Base-by-base conservation (phyloP, 805 yeast genomes). In the Nakazawaea ambrosiae region DNA sequence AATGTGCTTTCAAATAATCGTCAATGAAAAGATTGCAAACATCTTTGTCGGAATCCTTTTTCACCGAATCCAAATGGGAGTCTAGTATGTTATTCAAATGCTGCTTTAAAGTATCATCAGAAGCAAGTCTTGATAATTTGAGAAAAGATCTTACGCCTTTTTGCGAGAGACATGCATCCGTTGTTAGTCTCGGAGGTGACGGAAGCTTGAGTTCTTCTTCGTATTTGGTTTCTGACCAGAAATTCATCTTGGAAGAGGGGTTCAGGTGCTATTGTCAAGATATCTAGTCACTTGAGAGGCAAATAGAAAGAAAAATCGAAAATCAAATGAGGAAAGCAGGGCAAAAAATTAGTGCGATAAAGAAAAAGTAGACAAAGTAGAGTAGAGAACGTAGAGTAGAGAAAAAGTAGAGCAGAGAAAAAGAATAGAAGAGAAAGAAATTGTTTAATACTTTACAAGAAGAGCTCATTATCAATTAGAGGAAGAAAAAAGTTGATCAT, bases 31-130 rank as follows among this genome's bases (percentile, higher is more conserved):
- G 52, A 17, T 50, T 32, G 45, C 78, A 73, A 14, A 40, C 16
- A 16, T 36, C 32, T 4, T 16, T 17, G 20, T 36, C 31, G 2
- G 33, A 19, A 32, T 43, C 8, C 7, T 34, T 25, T 14, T 30
- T 23, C 17, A 44, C 24, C 22, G 7, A 8, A 10, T 11, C 11
- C 17, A 54, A 60, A 31, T 51, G 56, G 29, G 54, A 60, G 33
- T 49, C 60, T 11, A 57, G 42, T 6, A 61, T 42, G 8, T 66
- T 63, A 35, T 73, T 70, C 20, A 74, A 43, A 27, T 65, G 51
- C 27, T 68, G 65, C 26, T 53, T 60, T 0, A 74, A 47, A 4
- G 63, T 65, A 47, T 74, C 80, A 44, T 75, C 81, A 9, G 63
- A 48, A 4, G 55, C 44, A 25, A 44, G 43, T 42, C 73, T 48